Percentiles rank a stretch among this genome's conserved stretches.
Conservation (phyloP, 2,329 filamentous ascomycete genomes). For the Shiraia bambusicola region DNA sequence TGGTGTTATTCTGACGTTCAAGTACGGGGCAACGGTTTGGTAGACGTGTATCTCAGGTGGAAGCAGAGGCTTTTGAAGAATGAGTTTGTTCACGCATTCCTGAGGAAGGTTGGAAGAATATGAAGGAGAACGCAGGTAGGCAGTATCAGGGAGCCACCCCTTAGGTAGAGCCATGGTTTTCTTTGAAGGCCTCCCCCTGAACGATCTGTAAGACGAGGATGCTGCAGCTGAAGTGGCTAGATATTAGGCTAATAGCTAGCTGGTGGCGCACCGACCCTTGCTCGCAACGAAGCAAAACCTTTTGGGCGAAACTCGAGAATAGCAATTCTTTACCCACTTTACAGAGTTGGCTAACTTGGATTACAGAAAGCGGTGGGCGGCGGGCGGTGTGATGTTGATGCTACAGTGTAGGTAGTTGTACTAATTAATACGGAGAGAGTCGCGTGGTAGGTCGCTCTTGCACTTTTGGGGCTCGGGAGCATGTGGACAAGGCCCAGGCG, state of each 20-base stretch:
- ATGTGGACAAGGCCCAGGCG: conserved; percentile 3
- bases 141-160: conserved; percentile 30
- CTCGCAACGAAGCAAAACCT: neutral
- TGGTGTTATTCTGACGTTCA: conserved; percentile 46
- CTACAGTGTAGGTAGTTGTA: no score
- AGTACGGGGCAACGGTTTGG: conserved; percentile 31
- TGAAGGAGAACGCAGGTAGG: conserved; percentile 32
- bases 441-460: neutral
- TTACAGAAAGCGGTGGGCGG: neutral
- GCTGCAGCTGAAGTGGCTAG: neutral
- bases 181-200: neutral
- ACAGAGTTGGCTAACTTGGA: conserved; percentile 1
- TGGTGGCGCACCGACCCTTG: neutral
- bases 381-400: neutral
- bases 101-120: conserved; percentile 35
- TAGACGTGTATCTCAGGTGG: conserved; percentile 13
- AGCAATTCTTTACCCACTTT: conserved; percentile 4
- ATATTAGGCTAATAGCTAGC: neutral
- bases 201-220: neutral
- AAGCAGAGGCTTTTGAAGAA: conserved; percentile 21
- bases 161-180: conserved; percentile 23
- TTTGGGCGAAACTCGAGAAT: conserved; percentile 1
- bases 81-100: conserved; percentile 25
- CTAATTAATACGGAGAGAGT: neutral
- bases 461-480: conserved; percentile 1